Evolutionary conservation across 805 yeast genomes (phyloP).

Genomic region (Ogataea trehaloabstinens): DNA sequence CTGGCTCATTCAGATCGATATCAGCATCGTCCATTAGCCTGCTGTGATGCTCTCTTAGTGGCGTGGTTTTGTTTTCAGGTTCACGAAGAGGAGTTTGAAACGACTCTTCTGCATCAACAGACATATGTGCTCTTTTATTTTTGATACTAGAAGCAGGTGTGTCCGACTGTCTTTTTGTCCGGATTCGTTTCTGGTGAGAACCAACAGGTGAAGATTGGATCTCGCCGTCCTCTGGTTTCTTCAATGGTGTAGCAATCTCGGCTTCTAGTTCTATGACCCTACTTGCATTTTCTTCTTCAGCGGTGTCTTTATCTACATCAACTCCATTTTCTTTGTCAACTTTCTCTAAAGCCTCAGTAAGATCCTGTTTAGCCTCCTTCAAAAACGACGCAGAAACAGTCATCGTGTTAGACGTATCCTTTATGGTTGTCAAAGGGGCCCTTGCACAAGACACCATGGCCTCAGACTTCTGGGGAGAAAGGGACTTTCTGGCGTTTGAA

Average conservation of each 20-base stretch:
- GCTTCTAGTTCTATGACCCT: background rate
- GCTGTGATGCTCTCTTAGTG: slow-evolving; percentile 24
- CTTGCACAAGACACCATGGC: slow-evolving; percentile 14
- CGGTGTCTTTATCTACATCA: background rate
- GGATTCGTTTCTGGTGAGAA: slow-evolving; percentile 18
- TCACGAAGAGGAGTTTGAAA: slow-evolving; percentile 22
- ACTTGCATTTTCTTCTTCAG: background rate
- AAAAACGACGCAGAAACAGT: slow-evolving; percentile 12
- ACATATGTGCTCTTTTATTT: slow-evolving; percentile 10
- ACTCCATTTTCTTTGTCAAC: slow-evolving; percentile 21
- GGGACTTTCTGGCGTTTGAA: slow-evolving; percentile 18
- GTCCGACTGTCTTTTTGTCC: slow-evolving; percentile 16
- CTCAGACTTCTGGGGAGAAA: slow-evolving; percentile 21
- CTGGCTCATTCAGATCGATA: slow-evolving; percentile 13
- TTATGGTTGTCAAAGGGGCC: slow-evolving; percentile 26
- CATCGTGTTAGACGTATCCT: slow-evolving; percentile 14
- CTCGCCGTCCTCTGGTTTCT: slow-evolving; percentile 13
- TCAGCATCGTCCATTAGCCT: slow-evolving; percentile 22
- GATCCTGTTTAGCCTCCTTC: slow-evolving; percentile 25
- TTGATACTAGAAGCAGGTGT: slow-evolving; percentile 3
- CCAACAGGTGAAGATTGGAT: slow-evolving; percentile 25
- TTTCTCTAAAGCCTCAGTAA: slow-evolving; percentile 17
- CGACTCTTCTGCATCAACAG: slow-evolving; percentile 9
- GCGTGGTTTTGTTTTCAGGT: slow-evolving; percentile 11
- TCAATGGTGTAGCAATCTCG: slow-evolving; percentile 9